These are phyloP conservation scores for Gillenia trifoliata DNA, from an alignment of 306 rosid genomes.

Conservation along the genomic window DNA sequence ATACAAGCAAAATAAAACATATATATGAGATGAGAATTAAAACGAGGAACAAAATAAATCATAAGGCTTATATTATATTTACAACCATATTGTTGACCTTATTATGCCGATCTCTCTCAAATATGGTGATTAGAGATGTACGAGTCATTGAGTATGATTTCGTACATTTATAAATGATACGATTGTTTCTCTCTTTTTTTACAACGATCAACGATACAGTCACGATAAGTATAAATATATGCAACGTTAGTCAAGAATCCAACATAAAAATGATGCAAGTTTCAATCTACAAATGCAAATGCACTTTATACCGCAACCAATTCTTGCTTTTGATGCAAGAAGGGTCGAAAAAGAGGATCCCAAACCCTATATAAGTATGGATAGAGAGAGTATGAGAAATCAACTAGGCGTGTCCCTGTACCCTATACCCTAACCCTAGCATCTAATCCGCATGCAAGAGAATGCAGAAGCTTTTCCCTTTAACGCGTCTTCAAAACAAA, in stretches of 20 bases:
- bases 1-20: neutral
- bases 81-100: neutral
- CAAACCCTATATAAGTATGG: neutral
- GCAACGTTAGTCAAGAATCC: neutral
- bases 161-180: too few species aligned
- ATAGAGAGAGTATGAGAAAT: neutral
- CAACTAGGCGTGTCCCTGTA: neutral
- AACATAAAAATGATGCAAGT: neutral
- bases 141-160: too few species aligned
- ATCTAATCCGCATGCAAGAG: neutral
- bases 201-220: neutral
- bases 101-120: neutral
- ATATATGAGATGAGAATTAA: neutral
- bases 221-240: neutral
- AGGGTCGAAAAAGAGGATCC: neutral
- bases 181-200: too few species aligned
- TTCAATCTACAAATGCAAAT: neutral
- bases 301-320: too few species aligned
- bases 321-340: conserved; percentile 4
- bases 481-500: conserved; percentile 2
- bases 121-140: too few species aligned
- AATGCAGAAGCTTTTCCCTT: neutral
- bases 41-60: neutral
- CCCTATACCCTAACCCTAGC: neutral
- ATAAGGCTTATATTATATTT: neutral